A percentile compares a stretch with the other conserved stretches of the same genome.
These are phyloP conservation scores for Diaporthe capsici DNA, from an alignment of 2,329 filamentous ascomycete genomes.

Conservation along the genomic window DNA sequence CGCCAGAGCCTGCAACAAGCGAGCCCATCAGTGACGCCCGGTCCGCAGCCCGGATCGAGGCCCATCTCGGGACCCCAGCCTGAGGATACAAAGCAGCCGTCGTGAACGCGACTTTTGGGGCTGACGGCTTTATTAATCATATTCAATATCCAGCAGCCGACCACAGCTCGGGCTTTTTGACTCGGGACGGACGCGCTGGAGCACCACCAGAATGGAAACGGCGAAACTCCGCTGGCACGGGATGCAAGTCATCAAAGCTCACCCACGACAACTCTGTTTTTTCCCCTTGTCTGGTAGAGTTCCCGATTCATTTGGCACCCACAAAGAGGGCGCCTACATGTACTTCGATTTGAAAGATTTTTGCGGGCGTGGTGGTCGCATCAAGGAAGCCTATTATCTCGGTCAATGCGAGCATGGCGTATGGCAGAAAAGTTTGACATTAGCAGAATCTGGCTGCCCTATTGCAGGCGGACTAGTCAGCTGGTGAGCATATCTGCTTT, in stretches of 20 bases:
- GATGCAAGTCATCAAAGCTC: background rate
- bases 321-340: background rate
- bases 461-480: background rate
- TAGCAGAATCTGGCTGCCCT: background rate
- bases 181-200: background rate
- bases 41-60: background rate
- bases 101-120: background rate
- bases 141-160: background rate
- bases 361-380: too few relatives aligned
- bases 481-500: too few relatives aligned
- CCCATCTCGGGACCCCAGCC: background rate
- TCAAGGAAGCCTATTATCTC: background rate
- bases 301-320: too few relatives aligned
- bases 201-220: background rate
- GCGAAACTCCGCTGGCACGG: too few relatives aligned
- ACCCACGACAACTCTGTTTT: accelerated
- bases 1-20: slow-evolving; percentile 46
- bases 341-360: background rate
- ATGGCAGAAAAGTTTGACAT: background rate
- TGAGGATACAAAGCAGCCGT: background rate
- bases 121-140: background rate
- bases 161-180: background rate
- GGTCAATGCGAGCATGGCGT: slow-evolving; percentile 1
- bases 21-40: slow-evolving; percentile 9
- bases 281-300: too few relatives aligned